phyloP scores from a whole-genome alignment of 208 protist species.

The Trypanosoma cruzi region DNA sequence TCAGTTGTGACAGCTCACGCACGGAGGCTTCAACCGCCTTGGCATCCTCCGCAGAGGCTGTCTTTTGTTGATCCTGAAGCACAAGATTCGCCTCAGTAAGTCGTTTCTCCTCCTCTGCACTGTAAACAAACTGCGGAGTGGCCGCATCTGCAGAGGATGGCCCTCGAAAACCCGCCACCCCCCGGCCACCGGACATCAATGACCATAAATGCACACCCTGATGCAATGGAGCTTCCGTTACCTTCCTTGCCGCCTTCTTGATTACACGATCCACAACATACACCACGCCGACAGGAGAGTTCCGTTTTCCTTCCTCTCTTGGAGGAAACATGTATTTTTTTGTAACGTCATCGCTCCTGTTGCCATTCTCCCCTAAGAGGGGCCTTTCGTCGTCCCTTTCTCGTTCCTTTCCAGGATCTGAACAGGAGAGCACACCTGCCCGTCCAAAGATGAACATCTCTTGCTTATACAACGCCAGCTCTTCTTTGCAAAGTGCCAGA shows the following conservation, averaged over 20 bases:
- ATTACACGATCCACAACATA: slow-evolving; percentile 32
- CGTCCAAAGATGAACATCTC: slow-evolving; percentile 60
- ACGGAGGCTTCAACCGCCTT: slow-evolving; percentile 73
- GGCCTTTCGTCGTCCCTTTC: neutral
- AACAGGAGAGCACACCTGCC: slow-evolving; percentile 51
- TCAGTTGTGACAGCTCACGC: slow-evolving; percentile 87
- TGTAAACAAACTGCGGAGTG: slow-evolving; percentile 32
- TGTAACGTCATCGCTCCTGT: neutral
- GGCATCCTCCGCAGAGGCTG: slow-evolving; percentile 64
- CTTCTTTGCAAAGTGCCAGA: slow-evolving; percentile 79
- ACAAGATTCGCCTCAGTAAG: slow-evolving; percentile 45
- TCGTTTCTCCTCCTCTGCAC: slow-evolving; percentile 40
- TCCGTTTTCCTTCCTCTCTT: neutral
- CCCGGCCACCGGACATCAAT: neutral
- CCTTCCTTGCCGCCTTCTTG: slow-evolving; percentile 24
- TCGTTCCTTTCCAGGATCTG: slow-evolving; percentile 14
- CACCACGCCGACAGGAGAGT: slow-evolving; percentile 12
- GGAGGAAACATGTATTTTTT: neutral
- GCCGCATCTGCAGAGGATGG: neutral
- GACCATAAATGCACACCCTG: slow-evolving; percentile 9
- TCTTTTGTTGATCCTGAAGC: slow-evolving; percentile 55
- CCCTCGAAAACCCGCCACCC: neutral
- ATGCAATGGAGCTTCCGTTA: slow-evolving; percentile 10
- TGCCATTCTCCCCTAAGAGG: neutral
- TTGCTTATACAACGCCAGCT: slow-evolving; percentile 73